Percentiles rank a stretch among this genome's conserved stretches.
phyloP scores from a whole-genome alignment of 75 land plant genomes.

The Pinus taeda region DNA sequence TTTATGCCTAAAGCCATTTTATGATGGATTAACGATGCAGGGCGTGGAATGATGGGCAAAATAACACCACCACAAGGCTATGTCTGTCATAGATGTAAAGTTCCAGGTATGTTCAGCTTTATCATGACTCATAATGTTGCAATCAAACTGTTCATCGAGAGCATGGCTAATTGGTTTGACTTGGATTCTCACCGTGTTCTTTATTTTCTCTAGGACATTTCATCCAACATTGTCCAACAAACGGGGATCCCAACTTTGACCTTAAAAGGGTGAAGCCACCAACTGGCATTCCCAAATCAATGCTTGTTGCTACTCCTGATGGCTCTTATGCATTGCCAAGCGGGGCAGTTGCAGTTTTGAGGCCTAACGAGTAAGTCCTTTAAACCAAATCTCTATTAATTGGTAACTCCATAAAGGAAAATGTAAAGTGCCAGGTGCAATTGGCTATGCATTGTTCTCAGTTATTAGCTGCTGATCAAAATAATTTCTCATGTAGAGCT shows the following conservation, averaged over 20 bases:
- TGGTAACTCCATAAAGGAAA: neutral
- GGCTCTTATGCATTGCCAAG: conserved; percentile 93
- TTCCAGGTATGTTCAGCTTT: conserved; percentile 54
- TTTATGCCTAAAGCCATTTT: neutral
- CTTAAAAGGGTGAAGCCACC: conserved; percentile 90
- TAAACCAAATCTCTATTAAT: neutral
- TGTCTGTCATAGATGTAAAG: conserved; percentile 82
- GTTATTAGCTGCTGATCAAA: neutral
- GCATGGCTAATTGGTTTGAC: neutral
- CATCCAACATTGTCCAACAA: conserved; percentile 99
- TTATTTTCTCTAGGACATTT: conserved; percentile 67
- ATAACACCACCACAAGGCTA: conserved; percentile 82
- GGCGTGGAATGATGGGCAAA: conserved; percentile 32
- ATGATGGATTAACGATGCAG: conserved; percentile 2
- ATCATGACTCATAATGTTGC: neutral
- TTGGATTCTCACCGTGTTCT: neutral
- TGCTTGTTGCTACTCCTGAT: conserved; percentile 88
- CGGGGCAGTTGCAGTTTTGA: conserved; percentile 83
- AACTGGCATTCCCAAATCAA: conserved; percentile 97
- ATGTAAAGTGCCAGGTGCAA: neutral
- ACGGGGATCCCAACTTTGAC: conserved; percentile 95
- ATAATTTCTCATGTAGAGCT: conserved; percentile 42
- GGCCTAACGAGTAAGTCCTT: conserved; percentile 78
- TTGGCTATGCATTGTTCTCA: neutral
- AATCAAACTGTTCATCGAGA: neutral